phyloP scores from a whole-genome alignment of 2,329 filamentous ascomycete species.

The Pseudofabraea citricarpa region DNA sequence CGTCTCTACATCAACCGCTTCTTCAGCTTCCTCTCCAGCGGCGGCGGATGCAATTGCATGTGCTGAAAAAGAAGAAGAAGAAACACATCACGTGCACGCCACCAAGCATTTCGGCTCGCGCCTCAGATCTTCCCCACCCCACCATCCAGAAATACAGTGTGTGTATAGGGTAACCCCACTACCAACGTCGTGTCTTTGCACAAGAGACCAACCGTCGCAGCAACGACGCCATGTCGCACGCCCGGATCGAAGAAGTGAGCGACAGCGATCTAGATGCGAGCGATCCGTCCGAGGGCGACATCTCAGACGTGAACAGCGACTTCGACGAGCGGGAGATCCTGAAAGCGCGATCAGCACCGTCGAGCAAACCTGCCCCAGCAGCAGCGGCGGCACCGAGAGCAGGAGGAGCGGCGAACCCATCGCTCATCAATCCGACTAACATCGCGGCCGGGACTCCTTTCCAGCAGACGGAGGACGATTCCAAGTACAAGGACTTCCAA shows the following conservation, averaged over 20 bases:
- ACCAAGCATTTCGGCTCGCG: too few relatives aligned
- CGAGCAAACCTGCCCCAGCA: slow-evolving; percentile 28
- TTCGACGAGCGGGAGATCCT: slow-evolving; percentile 43
- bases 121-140: too few relatives aligned
- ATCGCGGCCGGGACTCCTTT: slow-evolving; percentile 30
- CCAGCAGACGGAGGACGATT: slow-evolving; percentile 39
- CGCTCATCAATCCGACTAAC: slow-evolving; percentile 30
- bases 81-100: too few relatives aligned
- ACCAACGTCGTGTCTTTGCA: background rate
- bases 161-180: too few relatives aligned
- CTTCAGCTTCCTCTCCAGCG: too few relatives aligned
- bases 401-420: slow-evolving; percentile 24
- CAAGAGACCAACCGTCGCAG: slow-evolving; percentile 4
- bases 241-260: slow-evolving; percentile 87
- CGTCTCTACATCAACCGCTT: too few relatives aligned
- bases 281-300: slow-evolving; percentile 85
- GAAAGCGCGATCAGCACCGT: slow-evolving; percentile 11
- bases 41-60: too few relatives aligned
- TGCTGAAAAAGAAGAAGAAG: too few relatives aligned
- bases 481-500: slow-evolving; percentile 70
- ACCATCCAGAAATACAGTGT: too few relatives aligned
- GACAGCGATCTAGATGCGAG: slow-evolving; percentile 61
- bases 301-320: slow-evolving; percentile 56
- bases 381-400: slow-evolving; percentile 20
- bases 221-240: slow-evolving; percentile 64